Evolutionary conservation across 2,329 filamentous ascomycete species (phyloP), one percentile per base, ranked within the genome.

Genomic region (Aspergillus versicolor): DNA sequence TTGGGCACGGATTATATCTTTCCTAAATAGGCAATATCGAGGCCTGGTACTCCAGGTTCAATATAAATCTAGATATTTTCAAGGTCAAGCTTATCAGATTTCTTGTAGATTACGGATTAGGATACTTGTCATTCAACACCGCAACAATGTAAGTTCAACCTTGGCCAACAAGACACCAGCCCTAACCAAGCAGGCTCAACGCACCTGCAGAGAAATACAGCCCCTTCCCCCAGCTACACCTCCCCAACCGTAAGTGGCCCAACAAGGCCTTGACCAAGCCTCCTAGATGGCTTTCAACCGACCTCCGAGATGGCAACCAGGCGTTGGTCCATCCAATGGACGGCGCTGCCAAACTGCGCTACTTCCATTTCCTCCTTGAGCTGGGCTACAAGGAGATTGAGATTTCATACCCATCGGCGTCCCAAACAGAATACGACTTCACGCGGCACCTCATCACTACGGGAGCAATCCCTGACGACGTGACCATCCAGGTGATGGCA

Each of bases 311-410:
- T 12, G 40, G 40, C 17, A 43, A 43, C 40, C 40, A 43, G 21
- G 17, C n/a, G 5, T 12, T 43, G 6, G n/a, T 21, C 4, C n/a
- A 43, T 5, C 40, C 40, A 12, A 91, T 70, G 91, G 91, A 30
- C 9, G 27, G 27, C 65, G 91, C 96, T 46, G 92, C 97, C 81
- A 97, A 97, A 79, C 94, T 89, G 86, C 82, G 82, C 60, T 97
- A 92, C 82, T 97, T 97, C 82, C 87, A 92, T 77, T 94, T 96
- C 91, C 85, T 97, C 54, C 86, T 88, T 68, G 87, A 92, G 60
- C 83, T 97, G 49, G 93, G 93, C 66, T 97, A 95, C 83, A 97
- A 97, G 78, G 93, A 97, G 78, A 97, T 97, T 64, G 93, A 97
- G 73, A 88, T 97, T 19, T 94, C 92, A 4, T 97, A 96, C 77